A percentile compares a stretch with the other conserved stretches of the same genome.
These are phyloP conservation scores for Rhodosporidiobolus sp. DNA, from an alignment of 768 basidiomycete genomes.

Conservation along the genomic window DNA sequence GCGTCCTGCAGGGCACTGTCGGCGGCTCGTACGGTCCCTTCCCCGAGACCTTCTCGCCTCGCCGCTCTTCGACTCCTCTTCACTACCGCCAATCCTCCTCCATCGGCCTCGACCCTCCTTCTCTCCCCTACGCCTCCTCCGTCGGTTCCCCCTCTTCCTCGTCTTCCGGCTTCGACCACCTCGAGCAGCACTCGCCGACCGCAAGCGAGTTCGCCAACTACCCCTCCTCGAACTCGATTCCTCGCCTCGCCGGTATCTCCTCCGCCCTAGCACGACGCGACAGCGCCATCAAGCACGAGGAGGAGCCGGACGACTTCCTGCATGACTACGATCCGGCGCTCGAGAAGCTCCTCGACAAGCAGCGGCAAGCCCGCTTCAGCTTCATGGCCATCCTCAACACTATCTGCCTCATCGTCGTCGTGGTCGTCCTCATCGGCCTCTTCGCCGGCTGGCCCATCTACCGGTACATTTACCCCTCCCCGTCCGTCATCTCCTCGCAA, in stretches of 20 bases:
- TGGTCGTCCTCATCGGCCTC: conserved; percentile 66
- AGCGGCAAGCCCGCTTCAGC: conserved; percentile 5
- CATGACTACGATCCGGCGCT: conserved; percentile 17
- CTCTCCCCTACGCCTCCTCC: conserved; percentile 12
- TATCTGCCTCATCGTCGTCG: conserved; percentile 66
- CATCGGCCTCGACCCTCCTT: conserved; percentile 27
- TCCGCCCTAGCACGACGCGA: background rate
- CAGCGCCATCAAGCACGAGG: conserved; percentile 1
- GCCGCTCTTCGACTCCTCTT: conserved; percentile 6
- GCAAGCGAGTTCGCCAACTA: background rate
- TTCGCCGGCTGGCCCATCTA: conserved; percentile 92
- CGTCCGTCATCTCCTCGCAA: background rate
- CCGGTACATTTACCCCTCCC: conserved; percentile 47
- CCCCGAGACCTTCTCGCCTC: background rate
- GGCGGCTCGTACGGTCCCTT: conserved; percentile 24
- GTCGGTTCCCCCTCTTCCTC: conserved; percentile 9
- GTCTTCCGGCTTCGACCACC: conserved; percentile 1
- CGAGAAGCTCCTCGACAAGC: conserved; percentile 20
- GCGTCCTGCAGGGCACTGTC: conserved; percentile 14
- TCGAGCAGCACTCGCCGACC: background rate
- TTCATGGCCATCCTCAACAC: conserved; percentile 55
- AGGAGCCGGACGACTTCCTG: conserved; percentile 26
- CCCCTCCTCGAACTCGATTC: conserved; percentile 9
- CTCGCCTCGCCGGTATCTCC: conserved; percentile 6
- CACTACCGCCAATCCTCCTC: conserved; percentile 12